Percentiles rank a stretch among this genome's conserved stretches.
Conservation (phyloP, 2,329 filamentous ascomycete species). For the Arthrocladium fulminans region DNA sequence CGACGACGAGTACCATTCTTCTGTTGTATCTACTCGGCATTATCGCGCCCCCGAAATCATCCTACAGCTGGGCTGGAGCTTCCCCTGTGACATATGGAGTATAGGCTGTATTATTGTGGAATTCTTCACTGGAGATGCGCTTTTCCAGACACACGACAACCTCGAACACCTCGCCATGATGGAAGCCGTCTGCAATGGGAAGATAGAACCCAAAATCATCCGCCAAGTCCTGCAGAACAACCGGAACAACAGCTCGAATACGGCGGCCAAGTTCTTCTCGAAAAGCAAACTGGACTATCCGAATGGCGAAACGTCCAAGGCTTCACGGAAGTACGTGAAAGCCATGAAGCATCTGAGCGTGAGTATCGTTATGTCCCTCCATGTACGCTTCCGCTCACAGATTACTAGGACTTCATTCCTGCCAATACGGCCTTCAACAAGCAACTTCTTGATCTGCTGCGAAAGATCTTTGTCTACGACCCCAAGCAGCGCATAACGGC, state of each 20-base stretch:
- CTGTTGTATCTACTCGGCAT: slow-evolving; percentile 57
- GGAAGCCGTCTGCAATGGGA: slow-evolving; percentile 52
- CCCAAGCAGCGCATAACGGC: slow-evolving; percentile 57
- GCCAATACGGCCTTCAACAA: slow-evolving; percentile 51
- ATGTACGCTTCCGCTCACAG: slow-evolving; percentile 19
- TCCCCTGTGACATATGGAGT: slow-evolving; percentile 61
- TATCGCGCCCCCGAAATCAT: slow-evolving; percentile 62
- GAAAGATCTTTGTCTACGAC: slow-evolving; percentile 58
- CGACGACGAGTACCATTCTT: slow-evolving; percentile 60
- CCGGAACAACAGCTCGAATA: slow-evolving; percentile 42
- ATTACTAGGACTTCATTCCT: slow-evolving; percentile 52
- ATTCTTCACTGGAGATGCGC: slow-evolving; percentile 59
- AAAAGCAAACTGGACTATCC: slow-evolving; percentile 54
- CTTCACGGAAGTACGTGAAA: slow-evolving; percentile 57
- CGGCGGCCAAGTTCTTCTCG: slow-evolving; percentile 51
- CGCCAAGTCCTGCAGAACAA: slow-evolving; percentile 43
- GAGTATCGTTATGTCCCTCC: slow-evolving; percentile 24
- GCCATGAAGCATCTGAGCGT: slow-evolving; percentile 58
- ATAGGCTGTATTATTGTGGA: slow-evolving; percentile 61
- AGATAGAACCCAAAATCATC: slow-evolving; percentile 48
- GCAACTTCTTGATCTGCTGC: slow-evolving; percentile 54
- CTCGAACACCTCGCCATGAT: slow-evolving; percentile 62
- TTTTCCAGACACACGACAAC: slow-evolving; percentile 62
- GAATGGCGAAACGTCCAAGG: slow-evolving; percentile 53
- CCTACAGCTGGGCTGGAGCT: slow-evolving; percentile 58